Percentiles rank a stretch among this genome's conserved stretches.
Evolutionary conservation across 208 protist species (phyloP).

Genomic region (Vickermania spadyakhi): DNA sequence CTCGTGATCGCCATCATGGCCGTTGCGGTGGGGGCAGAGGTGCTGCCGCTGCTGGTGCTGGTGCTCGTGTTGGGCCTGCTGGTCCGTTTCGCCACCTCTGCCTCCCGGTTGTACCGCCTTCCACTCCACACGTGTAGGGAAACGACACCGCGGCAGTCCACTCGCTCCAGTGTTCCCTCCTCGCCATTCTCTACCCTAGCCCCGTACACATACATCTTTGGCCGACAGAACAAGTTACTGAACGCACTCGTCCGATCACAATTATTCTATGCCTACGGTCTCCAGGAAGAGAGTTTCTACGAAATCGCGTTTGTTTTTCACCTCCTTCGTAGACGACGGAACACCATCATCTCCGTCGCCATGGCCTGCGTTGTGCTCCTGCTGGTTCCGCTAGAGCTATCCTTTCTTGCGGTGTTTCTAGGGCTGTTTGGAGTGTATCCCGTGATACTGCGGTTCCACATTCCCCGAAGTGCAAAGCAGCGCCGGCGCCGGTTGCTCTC

Average conservation of each 20-base stretch:
- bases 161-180: conserved; percentile 5
- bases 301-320: conserved; percentile 61
- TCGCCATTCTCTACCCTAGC: not conserved
- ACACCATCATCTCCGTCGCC: conserved; percentile 13
- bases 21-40: conserved; percentile 32
- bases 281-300: conserved; percentile 74
- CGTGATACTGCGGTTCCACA: not conserved
- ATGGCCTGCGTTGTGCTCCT: conserved; percentile 13
- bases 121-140: not conserved
- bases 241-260: conserved; percentile 66
- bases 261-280: conserved; percentile 67
- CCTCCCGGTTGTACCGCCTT: not conserved
- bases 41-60: conserved; percentile 43
- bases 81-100: not conserved
- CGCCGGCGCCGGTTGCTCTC: not conserved
- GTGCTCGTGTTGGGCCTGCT: conserved; percentile 22
- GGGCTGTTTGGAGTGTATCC: not conserved
- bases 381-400: conserved; percentile 26
- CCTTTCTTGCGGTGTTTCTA: conserved; percentile 19
- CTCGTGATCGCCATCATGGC: conserved; percentile 39
- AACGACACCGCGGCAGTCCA: conserved; percentile 16
- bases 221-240: conserved; percentile 43
- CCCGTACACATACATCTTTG: conserved; percentile 55
- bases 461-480: not conserved
- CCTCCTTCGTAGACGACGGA: conserved; percentile 21